Conservation (phyloP, 371 early-diverging fungal species). For the Rhizomucor miehei region DNA sequence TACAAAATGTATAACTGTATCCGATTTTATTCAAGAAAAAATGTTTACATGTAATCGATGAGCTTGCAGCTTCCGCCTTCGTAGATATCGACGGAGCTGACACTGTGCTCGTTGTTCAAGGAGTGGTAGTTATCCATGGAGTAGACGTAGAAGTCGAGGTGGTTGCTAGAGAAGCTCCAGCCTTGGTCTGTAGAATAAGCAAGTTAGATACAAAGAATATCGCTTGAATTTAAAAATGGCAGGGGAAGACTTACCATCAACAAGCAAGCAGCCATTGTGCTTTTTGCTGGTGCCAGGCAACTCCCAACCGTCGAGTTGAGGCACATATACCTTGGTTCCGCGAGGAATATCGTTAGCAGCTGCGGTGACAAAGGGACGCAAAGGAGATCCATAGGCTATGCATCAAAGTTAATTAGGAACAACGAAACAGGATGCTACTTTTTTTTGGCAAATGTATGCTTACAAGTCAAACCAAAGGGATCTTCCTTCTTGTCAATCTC, state of each 20-base stretch:
- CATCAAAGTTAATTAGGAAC: neutral
- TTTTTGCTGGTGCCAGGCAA: conserved; percentile 22
- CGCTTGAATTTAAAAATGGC: no score
- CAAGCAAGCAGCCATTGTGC: conserved; percentile 32
- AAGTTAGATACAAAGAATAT: neutral
- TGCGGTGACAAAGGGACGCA: conserved; percentile 24
- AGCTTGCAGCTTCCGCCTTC: conserved; percentile 33
- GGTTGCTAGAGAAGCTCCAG: conserved; percentile 29
- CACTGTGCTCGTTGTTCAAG: conserved; percentile 20
- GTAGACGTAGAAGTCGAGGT: conserved; percentile 30
- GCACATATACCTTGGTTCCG: conserved; percentile 34
- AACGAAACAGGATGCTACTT: no score
- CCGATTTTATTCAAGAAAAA: neutral
- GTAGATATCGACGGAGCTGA: conserved; percentile 22
- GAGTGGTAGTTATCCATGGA: conserved; percentile 21
- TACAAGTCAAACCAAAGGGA: conserved; percentile 24
- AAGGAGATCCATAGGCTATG: conserved; percentile 12
- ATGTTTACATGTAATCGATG: conserved; percentile 24
- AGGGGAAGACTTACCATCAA: conserved; percentile 10
- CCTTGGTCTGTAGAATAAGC: conserved; percentile 14
- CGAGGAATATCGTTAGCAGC: conserved; percentile 24
- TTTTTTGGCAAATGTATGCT: neutral
- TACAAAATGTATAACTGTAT: neutral
- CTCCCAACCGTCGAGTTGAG: conserved; percentile 19
- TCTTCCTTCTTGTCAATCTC: conserved; percentile 19